These are phyloP conservation scores for Polygonum aviculare DNA, from an alignment of 148 eudicot genomes.

Conservation along the genomic window DNA sequence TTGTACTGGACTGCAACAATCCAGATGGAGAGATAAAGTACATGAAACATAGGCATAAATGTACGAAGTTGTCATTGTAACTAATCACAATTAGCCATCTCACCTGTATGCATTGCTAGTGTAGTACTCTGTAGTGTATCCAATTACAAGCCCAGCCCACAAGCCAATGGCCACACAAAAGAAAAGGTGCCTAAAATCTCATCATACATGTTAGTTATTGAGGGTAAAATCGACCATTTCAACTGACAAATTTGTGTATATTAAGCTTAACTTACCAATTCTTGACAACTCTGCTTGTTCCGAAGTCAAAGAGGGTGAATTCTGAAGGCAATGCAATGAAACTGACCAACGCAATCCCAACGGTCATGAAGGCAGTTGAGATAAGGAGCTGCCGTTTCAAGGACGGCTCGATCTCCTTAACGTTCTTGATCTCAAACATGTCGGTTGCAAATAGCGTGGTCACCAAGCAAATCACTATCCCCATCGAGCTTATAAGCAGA, in stretches of 20 bases:
- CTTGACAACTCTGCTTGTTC: conserved; percentile 18
- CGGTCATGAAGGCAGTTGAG: conserved; percentile 29
- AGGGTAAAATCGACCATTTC: not conserved
- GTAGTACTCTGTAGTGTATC: conserved; percentile 25
- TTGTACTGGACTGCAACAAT: conserved; percentile 14
- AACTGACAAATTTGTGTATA: no score
- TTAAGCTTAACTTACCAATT: conserved; percentile 15
- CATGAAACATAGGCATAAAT: no score
- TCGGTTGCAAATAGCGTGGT: conserved; percentile 27
- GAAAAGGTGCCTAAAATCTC: conserved; percentile 22
- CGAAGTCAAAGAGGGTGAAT: conserved; percentile 24
- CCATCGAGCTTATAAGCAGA: conserved; percentile 28
- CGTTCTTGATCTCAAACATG: conserved; percentile 20
- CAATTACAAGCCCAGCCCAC: conserved; percentile 30
- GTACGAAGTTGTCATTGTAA: no score
- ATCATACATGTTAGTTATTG: not conserved
- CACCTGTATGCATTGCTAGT: conserved; percentile 30
- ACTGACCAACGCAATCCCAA: conserved; percentile 23
- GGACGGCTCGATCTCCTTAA: conserved; percentile 23
- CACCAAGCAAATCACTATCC: conserved; percentile 23
- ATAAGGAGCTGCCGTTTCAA: conserved; percentile 24
- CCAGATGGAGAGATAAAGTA: no score
- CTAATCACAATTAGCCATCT: not conserved
- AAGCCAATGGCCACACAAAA: conserved; percentile 25
- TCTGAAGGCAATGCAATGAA: conserved; percentile 22